Base-by-base conservation (phyloP, 345 rosid species). In the Populus alba region DNA sequence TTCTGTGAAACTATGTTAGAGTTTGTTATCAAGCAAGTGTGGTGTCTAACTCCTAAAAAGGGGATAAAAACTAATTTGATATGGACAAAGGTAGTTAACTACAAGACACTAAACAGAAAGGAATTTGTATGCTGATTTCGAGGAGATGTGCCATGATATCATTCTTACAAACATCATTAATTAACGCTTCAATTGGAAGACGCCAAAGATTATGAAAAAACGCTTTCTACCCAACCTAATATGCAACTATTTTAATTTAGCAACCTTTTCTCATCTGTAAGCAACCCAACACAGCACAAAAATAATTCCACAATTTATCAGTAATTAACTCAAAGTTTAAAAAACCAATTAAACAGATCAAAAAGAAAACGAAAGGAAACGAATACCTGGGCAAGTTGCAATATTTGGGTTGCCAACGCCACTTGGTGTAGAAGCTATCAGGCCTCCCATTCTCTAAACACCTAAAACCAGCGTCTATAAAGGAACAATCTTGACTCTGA, bases 401-500 rank as follows among this genome's bases (percentile, higher is more conserved):
- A 23, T 68, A 82, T 29, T 79, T 83, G 65, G 96, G 93, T 68
- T 88, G 96, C 96, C 96, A 91, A 29, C 96, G 89, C 96, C 93
- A 91, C 83, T 91, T 90, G 74, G 92, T 88, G 86, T 73, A 90
- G 83, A 80, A 91, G 83, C 75, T 78, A 81, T 91, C 95, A 47
- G 91, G 93, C 82, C 95, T 83, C 5, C 95, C 92, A 84, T 87
- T 91, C 82, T 91, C 93, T 22, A 81, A 75, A 71, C 95, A 91
- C 75, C 93, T 87, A 78, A 91, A 91, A 59, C 92, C 93, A 51
- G 6, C 29, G 81, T 91, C 95, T 0, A 85, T 33, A 75, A 85
- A 87, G 35, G 78, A 81, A 57, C 95, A 91, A 78, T 88, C 85
- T 70, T 78, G 82, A 77, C 92, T 91, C 66, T 85, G 84, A 71